phyloP scores from a whole-genome alignment of 2,329 filamentous ascomycete species.

The Cercospora zeina region DNA sequence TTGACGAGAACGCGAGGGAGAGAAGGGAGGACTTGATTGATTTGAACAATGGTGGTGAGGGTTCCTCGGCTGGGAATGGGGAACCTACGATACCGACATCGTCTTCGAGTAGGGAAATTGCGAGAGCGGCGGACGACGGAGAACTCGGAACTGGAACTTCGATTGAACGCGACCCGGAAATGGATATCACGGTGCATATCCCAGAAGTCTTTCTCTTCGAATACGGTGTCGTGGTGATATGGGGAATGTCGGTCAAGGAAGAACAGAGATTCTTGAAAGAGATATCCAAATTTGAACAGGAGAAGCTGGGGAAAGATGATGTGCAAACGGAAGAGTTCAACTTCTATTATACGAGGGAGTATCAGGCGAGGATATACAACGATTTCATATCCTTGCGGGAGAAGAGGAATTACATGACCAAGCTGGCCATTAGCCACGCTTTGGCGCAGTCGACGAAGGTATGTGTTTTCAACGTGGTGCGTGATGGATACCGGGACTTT shows the following conservation, averaged over 20 bases:
- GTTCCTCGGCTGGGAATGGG: constrained; percentile 9
- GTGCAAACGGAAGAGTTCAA: constrained; percentile 98
- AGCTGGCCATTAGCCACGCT: constrained; percentile 93
- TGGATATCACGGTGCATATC: constrained; percentile 85
- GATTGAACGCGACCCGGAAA: constrained; percentile 58
- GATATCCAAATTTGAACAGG: constrained; percentile 87
- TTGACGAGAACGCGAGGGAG: constrained; percentile 53
- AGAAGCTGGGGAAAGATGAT: constrained; percentile 84
- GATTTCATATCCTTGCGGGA: constrained; percentile 96
- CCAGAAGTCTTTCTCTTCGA: constrained; percentile 96
- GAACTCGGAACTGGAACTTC: constrained; percentile 16
- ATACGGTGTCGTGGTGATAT: constrained; percentile 96
- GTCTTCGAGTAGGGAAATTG: constrained; percentile 19
- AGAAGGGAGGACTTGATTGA: constrained; percentile 43
- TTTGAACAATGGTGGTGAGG: constrained; percentile 28
- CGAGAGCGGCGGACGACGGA: constrained; percentile 21
- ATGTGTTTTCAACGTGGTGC: constrained; percentile 19
- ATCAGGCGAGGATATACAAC: constrained; percentile 98
- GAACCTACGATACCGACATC: constrained; percentile 25
- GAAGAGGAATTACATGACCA: constrained; percentile 97
- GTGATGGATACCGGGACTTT: neutral
- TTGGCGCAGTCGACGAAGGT: constrained; percentile 94
- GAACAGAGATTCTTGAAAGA: constrained; percentile 92
- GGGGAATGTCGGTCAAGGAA: constrained; percentile 91
- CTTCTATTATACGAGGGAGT: constrained; percentile 97